phyloP scores from a whole-genome alignment of 257 asterid genomes.

The Petunia secreta region DNA sequence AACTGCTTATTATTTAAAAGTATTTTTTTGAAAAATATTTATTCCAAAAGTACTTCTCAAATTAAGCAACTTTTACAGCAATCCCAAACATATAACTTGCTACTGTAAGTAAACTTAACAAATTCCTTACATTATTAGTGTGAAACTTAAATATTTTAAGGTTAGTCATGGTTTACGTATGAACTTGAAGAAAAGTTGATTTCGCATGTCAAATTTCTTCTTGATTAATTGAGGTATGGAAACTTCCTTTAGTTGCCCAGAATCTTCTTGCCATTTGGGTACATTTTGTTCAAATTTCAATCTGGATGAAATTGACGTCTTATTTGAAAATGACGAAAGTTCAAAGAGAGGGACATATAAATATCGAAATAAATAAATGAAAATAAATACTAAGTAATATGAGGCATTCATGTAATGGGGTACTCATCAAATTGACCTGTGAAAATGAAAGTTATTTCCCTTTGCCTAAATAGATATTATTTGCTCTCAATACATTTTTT shows the following conservation, averaged over 20 bases:
- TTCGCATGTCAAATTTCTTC: neutral
- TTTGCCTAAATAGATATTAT: too few relatives aligned
- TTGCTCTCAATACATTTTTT: too few relatives aligned
- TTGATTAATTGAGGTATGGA: conserved; percentile 1
- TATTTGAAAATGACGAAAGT: conserved; percentile 1
- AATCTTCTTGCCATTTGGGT: conserved; percentile 22
- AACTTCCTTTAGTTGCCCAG: neutral
- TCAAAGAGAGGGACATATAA: neutral
- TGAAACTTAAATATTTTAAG: too few relatives aligned
- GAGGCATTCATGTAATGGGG: neutral
- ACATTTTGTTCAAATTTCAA: neutral
- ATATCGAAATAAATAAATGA: neutral
- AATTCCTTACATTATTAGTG: too few relatives aligned
- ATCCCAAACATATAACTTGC: too few relatives aligned
- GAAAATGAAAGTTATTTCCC: conserved; percentile 1
- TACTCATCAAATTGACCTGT: too few relatives aligned
- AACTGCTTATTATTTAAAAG: too few relatives aligned
- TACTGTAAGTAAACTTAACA: too few relatives aligned
- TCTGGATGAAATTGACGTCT: conserved; percentile 18
- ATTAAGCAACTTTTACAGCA: too few relatives aligned
- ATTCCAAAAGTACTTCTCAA: too few relatives aligned
- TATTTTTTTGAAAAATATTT: too few relatives aligned
- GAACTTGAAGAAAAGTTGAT: neutral
- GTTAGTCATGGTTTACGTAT: neutral
- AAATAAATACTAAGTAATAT: neutral